Percentiles rank a stretch among this genome's conserved stretches.
Evolutionary conservation across 2,329 filamentous ascomycete genomes (phyloP).

Genomic region (Fusarium bulbicola): DNA sequence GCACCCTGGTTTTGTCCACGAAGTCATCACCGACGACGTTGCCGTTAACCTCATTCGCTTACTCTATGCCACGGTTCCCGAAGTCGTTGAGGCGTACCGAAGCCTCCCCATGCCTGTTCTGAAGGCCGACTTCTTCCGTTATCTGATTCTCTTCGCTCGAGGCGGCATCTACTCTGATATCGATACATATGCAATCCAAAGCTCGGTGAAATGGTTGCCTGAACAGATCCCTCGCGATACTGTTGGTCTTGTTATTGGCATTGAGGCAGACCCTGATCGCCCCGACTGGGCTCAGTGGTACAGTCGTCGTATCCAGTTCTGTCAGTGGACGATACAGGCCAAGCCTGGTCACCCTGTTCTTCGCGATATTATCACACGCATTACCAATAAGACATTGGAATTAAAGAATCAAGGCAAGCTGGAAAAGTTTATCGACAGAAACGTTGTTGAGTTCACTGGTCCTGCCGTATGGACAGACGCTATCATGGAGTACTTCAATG

Average conservation of each 20-base stretch:
- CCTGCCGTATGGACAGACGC: slow-evolving; percentile 94
- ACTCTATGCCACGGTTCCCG: slow-evolving; percentile 84
- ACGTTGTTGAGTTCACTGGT: slow-evolving; percentile 92
- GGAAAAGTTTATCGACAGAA: slow-evolving; percentile 68
- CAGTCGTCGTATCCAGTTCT: slow-evolving; percentile 95
- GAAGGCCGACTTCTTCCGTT: slow-evolving; percentile 83
- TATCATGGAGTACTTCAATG: slow-evolving; percentile 94
- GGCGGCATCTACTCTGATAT: slow-evolving; percentile 86
- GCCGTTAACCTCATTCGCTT: slow-evolving; percentile 83
- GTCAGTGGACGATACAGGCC: slow-evolving; percentile 97
- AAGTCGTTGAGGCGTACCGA: slow-evolving; percentile 80
- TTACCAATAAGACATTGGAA: slow-evolving; percentile 82
- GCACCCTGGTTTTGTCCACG: slow-evolving; percentile 93
- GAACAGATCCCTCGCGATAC: slow-evolving; percentile 76
- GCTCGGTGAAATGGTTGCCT: slow-evolving; percentile 89
- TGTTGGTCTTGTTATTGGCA: slow-evolving; percentile 89
- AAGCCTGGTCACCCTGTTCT: slow-evolving; percentile 95
- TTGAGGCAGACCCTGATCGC: slow-evolving; percentile 94
- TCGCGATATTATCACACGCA: slow-evolving; percentile 84
- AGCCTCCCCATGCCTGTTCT: slow-evolving; percentile 77
- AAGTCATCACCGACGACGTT: slow-evolving; percentile 93
- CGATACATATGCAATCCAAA: slow-evolving; percentile 85
- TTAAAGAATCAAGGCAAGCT: slow-evolving; percentile 76
- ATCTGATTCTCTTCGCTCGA: slow-evolving; percentile 71
- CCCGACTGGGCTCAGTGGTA: slow-evolving; percentile 96